A percentile compares a stretch with the other conserved stretches of the same genome.
phyloP scores from a whole-genome alignment of 495 filamentous ascomycete genomes.

The Amorphotheca resinae region DNA sequence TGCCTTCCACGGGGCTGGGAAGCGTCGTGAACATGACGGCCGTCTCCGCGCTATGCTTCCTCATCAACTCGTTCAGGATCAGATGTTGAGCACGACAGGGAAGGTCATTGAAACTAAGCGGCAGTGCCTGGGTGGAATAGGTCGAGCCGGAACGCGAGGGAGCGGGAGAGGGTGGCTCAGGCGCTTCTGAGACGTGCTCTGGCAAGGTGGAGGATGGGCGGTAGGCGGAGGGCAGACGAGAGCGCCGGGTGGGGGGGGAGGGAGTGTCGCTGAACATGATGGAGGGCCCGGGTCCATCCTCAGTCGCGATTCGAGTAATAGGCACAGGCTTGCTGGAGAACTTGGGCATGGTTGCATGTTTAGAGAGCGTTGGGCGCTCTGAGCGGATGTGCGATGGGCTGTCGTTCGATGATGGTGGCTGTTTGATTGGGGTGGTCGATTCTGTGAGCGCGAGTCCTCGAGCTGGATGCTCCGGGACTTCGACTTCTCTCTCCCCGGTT shows the following conservation, averaged over 20 bases:
- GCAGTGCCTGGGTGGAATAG: conserved; percentile 46
- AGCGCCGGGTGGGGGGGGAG: conserved; percentile 20
- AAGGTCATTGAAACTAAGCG: conserved; percentile 75
- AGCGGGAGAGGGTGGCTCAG: conserved; percentile 5
- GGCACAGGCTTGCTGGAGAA: conserved; percentile 70
- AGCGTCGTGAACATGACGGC: conserved; percentile 76
- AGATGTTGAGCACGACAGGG: conserved; percentile 73
- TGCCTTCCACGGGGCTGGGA: conserved; percentile 65
- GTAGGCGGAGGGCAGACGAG: conserved; percentile 16
- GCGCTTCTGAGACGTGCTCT: conserved; percentile 7
- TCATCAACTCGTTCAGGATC: conserved; percentile 76
- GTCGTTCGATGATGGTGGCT: conserved; percentile 5
- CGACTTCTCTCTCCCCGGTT: conserved; percentile 15
- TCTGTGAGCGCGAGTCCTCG: neutral
- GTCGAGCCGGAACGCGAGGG: conserved; percentile 33
- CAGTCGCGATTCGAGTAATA: conserved; percentile 50
- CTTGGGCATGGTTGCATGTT: conserved; percentile 38
- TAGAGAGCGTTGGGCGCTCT: conserved; percentile 34
- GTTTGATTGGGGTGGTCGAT: conserved; percentile 4
- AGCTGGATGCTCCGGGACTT: conserved; percentile 3
- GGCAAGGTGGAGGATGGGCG: conserved; percentile 1
- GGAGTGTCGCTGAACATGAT: conserved; percentile 61
- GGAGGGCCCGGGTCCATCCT: conserved; percentile 53
- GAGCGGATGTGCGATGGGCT: conserved; percentile 6
- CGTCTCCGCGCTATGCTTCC: conserved; percentile 53